Base-by-base conservation (phyloP, 176 grass and related monocot genomes). In the Alopecurus myosuroides region DNA sequence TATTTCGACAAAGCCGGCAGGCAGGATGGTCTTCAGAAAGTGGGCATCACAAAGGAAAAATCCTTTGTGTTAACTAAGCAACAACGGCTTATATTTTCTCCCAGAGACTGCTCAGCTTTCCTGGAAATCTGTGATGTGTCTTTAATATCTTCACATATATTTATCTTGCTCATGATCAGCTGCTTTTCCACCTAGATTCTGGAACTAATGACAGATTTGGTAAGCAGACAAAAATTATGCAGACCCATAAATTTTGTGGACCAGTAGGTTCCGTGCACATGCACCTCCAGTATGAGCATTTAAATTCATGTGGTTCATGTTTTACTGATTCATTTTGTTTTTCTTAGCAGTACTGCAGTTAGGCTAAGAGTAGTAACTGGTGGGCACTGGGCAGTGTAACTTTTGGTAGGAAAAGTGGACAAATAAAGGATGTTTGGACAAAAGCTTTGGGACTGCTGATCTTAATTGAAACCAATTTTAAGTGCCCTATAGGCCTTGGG, bases 401-500 rank as follows among this genome's bases (percentile, higher is more conserved):
- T 79, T 84, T 78, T 33, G 26, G 11, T 26, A 53, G 14, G 65
- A 22, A 84, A 86, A 35, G 53, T 18, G 9, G 3, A 12, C 45
- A 28, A 25, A 73, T 55, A 64, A 74, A 74, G 33, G 14, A 48
- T 79, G 57, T 57, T 67, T 85, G 1, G 44, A 33, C 45, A 28
- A 79, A 79, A 84, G 44, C 42, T 74, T 88, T 80, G 52, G 25
- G 56, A 77, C 72, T 78, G 19, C 12, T 71, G 60, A 77, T 25
- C 64, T 34, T 62, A 22, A 65, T 6, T 37, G n/a, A 52, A 50
- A 26, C 41, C 40, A 85, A 69, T 39, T 40, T 37, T 46, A 76
- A 89, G 31, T 77, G 40, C 63, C 61, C 45, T 64, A 49, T 74
- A 74, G 23, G 42, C 70, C 42, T 55, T 72, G 35, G 76, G 61